Conservation (phyloP, 2,329 filamentous ascomycete genomes). For the Onygena corvina region DNA sequence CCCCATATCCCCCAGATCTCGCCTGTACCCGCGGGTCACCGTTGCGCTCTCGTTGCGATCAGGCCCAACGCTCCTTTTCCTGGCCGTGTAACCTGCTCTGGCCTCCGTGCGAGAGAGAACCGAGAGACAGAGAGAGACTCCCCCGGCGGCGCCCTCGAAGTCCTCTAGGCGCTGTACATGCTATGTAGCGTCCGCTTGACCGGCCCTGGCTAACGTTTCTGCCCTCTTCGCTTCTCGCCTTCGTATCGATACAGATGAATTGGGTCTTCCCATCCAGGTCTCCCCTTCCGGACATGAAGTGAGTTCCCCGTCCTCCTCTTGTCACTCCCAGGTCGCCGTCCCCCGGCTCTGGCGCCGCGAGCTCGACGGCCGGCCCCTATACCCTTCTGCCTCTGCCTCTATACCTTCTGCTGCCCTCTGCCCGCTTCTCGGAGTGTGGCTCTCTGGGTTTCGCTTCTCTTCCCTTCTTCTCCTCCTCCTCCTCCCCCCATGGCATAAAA, state of each 20-base stretch:
- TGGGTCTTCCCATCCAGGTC: slow-evolving; percentile 16
- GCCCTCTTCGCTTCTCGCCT: slow-evolving; percentile 10
- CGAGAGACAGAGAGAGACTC: background rate
- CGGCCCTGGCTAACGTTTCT: slow-evolving; percentile 15
- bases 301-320: slow-evolving; percentile 12
- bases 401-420: slow-evolving; percentile 9
- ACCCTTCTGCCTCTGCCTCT: background rate
- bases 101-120: background rate
- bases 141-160: too few relatives aligned
- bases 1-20: background rate
- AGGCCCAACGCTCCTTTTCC: slow-evolving; percentile 4
- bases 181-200: background rate
- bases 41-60: slow-evolving; percentile 1
- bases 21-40: slow-evolving; percentile 1
- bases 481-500: slow-evolving; percentile 14
- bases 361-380: background rate
- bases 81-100: slow-evolving; percentile 3
- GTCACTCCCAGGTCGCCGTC: slow-evolving; percentile 4
- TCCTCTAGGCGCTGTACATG: background rate
- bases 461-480: slow-evolving; percentile 8
- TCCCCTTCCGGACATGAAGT: slow-evolving; percentile 19
- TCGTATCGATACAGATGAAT: slow-evolving; percentile 19
- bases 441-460: slow-evolving; percentile 10
- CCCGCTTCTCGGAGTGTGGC: slow-evolving; percentile 6
- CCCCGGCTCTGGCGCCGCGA: background rate